Conservation (phyloP, 371 early-diverging fungal species). For the Coemansia sp. region DNA sequence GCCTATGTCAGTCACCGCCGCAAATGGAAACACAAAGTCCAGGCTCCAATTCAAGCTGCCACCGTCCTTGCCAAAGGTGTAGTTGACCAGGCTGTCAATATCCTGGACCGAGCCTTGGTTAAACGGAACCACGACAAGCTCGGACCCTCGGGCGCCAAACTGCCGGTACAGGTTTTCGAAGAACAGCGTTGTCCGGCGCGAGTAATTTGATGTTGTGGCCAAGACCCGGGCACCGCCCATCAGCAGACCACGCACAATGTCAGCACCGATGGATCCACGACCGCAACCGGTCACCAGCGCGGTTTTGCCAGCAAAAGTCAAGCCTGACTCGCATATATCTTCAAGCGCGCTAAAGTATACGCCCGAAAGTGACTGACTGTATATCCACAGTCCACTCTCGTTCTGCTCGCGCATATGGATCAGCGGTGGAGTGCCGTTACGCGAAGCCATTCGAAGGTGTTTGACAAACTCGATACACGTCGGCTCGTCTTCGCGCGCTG, state of each 20-base stretch:
- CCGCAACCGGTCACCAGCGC: conserved; percentile 92
- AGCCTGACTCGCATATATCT: conserved; percentile 60
- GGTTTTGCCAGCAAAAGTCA: conserved; percentile 79
- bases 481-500: not conserved
- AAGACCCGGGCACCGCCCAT: conserved; percentile 91
- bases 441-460: conserved; percentile 8
- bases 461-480: conserved; percentile 10
- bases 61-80: conserved; percentile 63
- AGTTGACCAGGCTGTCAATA: conserved; percentile 76
- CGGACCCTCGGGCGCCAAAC: conserved; percentile 82
- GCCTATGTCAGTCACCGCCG: conserved; percentile 89
- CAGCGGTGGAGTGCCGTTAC: conserved; percentile 57
- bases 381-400: conserved; percentile 56
- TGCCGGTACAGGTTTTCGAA: conserved; percentile 88
- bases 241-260: conserved; percentile 83
- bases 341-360: conserved; percentile 72
- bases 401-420: conserved; percentile 70
- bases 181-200: conserved; percentile 76
- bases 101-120: conserved; percentile 92
- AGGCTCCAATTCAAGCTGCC: conserved; percentile 92
- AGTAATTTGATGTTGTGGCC: conserved; percentile 92
- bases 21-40: conserved; percentile 92
- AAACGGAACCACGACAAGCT: conserved; percentile 89
- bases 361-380: conserved; percentile 61
- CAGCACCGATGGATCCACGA: conserved; percentile 87